A percentile compares a stretch with the other conserved stretches of the same genome.
Conservation (phyloP, 345 rosid genomes). For the Eucalyptus cladocalyx region DNA sequence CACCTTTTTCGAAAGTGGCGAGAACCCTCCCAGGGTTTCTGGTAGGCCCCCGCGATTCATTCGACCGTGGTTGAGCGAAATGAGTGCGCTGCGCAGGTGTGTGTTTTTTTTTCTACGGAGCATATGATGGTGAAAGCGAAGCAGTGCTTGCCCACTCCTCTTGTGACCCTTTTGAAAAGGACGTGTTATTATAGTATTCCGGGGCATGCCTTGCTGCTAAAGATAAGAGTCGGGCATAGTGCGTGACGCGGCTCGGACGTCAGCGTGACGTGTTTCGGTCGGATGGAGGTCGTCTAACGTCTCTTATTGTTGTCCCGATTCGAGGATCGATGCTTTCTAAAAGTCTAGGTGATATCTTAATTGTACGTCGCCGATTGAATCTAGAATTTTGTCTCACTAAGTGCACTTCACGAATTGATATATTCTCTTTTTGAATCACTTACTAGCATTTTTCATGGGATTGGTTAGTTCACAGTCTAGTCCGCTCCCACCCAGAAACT, state of each 20-base stretch:
- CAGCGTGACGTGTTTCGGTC: background rate
- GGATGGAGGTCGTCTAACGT: background rate
- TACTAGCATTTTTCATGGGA: rapidly evolving
- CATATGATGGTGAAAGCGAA: background rate
- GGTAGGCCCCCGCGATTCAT: background rate
- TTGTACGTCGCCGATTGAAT: background rate
- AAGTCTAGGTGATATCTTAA: background rate
- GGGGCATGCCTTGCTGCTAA: background rate
- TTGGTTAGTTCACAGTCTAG: rapidly evolving
- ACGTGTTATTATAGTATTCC: background rate
- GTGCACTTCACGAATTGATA: background rate
- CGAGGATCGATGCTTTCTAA: background rate
- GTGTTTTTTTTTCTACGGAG: background rate
- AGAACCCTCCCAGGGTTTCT: background rate
- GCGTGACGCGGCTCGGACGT: background rate
- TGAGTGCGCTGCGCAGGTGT: background rate
- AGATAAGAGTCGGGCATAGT: background rate
- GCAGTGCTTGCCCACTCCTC: background rate
- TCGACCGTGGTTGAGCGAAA: background rate
- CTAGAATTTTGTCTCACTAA: background rate
- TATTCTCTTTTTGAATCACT: background rate
- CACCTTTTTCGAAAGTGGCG: background rate
- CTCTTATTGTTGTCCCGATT: background rate
- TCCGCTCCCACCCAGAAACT: rapidly evolving
- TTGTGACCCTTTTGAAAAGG: background rate